Base-by-base conservation (phyloP, 148 eudicot species). In the Spergularia bocconei region DNA sequence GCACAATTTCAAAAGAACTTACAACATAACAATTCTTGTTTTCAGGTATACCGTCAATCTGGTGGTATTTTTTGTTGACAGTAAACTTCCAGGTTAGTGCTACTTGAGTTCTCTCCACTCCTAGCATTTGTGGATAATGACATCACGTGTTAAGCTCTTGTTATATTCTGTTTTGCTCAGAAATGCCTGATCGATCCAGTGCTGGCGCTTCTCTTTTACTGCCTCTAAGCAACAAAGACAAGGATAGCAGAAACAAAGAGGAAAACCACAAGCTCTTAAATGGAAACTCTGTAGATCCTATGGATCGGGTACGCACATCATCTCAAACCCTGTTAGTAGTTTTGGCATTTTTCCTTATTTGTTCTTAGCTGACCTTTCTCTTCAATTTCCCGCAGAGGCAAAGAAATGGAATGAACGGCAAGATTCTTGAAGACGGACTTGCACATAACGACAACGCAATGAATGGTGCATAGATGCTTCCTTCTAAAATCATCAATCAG, bases 21-120 rank as follows among this genome's bases (percentile, higher is more conserved):
- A 71, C 19, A 56, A 25, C 20, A 25, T 70, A 56, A 1, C 56
- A 0, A 57, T 63, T 41, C 51, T 78, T 69, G 54, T 52, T 55
- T 81, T 79, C 86, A 93, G 98, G 98, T 95, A 92, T 79, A 89
- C 99, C 0, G 99, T 95, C 61, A 95, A 92, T 77, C 86, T 95
- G 84, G 96, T 92, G 48, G 92, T 95, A 38, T 95, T 84, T 88
- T 95, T 95, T 73, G 55, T 92, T 6, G 98, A 95, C 86, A 87
- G 86, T 57, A 86, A 82, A 21, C 81, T 95, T 78, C 97, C 97
- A 87, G 98, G 98, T 94, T 53, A 60, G 79, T 76, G 44, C 36
- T 14, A 51, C 51, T 17, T 47, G 21, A 29, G 15, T 77, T 13
- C 23, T 33, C 33, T 63, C 19, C 47, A 21, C 54, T 54, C 14